Base-by-base conservation (phyloP, 2,329 filamentous ascomycete species). In the Aspergillus sp. region DNA sequence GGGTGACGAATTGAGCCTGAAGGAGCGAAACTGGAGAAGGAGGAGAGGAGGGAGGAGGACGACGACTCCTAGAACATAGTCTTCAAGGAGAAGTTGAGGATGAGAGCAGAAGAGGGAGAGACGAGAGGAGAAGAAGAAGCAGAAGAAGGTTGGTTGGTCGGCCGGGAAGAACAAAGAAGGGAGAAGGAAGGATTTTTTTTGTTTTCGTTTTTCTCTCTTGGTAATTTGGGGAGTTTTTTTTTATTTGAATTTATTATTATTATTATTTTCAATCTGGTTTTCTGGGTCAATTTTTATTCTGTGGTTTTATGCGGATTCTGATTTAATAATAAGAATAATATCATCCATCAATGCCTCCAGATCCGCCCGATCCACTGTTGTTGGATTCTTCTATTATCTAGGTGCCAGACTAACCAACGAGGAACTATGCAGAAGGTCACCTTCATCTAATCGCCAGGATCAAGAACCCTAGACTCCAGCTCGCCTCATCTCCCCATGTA, bases 131-230 rank as follows among this genome's bases (percentile, higher is more conserved):
- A 32, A 50, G 19, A 50, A 42, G 31, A 25, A 44, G 32, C 32
- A 41, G 41, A 54, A 45, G 43, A 45, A 46, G 17, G 19, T 42
- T 44, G 49, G 21, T 17, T 13, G 47, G 51, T 43, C 34, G 34
- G 34, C 14, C 34, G 16, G 16, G 34, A 38, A 38, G 34, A 38
- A 38, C 34, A 38, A 38, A 36, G 32, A 17, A 17, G 16, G 34
- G 14, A 38, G 34, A 55, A 59, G 20, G 50, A 51, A 48, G 48
- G 49, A 31, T 25, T 45, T 46, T 52, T 51, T 52, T 58, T 70
- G 66, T 70, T 70, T 70, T 69, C 58, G 58, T 69, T 69, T 69
- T 70, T 52, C 66, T 70, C 60, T 63, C 62, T 70, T 70, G 59
- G 66, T 69, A 38, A 17, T 38, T n/a, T n/a, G n/a, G n/a, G n/a